phyloP scores from a whole-genome alignment of 805 yeast species.

The Lipomyces yamanashiensis region DNA sequence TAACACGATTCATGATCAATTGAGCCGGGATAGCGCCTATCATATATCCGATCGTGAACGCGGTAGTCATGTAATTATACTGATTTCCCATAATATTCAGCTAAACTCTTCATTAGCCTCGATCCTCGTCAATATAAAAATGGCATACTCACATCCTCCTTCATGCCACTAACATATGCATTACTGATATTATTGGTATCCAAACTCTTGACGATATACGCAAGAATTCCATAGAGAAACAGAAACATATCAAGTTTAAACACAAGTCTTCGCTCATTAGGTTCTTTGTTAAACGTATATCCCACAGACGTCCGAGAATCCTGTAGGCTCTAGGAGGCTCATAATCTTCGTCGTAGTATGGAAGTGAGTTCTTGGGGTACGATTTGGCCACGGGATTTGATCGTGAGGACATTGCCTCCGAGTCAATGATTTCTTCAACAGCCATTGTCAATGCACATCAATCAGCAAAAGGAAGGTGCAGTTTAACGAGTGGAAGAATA shows the following conservation, averaged over 20 bases:
- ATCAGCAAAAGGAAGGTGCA: no score
- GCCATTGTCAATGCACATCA: not conserved
- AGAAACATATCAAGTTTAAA: slow-evolving; percentile 61
- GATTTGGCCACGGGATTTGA: not conserved
- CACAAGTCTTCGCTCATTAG: slow-evolving; percentile 53
- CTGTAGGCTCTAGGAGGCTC: not conserved
- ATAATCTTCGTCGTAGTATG: slow-evolving; percentile 2
- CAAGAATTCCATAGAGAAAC: slow-evolving; percentile 59
- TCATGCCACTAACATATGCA: slow-evolving; percentile 70
- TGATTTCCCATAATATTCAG: not conserved
- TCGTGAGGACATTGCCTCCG: not conserved
- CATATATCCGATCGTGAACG: slow-evolving; percentile 42
- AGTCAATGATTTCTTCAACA: not conserved
- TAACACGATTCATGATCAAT: slow-evolving; percentile 41
- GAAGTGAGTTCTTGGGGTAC: not conserved
- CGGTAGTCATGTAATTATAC: slow-evolving; percentile 46
- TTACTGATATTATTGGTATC: slow-evolving; percentile 63
- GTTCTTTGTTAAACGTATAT: slow-evolving; percentile 23
- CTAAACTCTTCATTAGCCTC: not conserved
- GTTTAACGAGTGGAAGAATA: no score
- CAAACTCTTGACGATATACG: slow-evolving; percentile 70
- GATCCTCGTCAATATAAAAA: not conserved
- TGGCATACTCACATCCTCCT: slow-evolving; percentile 50
- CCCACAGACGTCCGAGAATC: slow-evolving; percentile 1
- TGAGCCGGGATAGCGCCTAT: slow-evolving; percentile 45